Base-by-base conservation (phyloP, 139 green algal genomes). In the Mesotaenium endlicherianum region DNA sequence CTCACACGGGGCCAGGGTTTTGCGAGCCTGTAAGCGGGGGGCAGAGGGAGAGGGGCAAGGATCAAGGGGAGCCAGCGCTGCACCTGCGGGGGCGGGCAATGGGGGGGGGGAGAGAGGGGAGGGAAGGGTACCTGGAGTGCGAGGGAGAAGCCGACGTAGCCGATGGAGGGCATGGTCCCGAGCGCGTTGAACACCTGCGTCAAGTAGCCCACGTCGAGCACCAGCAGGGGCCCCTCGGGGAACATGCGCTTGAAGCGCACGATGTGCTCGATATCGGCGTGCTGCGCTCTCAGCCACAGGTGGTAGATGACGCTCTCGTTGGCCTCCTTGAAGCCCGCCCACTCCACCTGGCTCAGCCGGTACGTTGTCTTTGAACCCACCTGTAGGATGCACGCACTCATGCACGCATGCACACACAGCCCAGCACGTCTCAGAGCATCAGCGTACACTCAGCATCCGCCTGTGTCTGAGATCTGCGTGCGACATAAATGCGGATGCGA, bases 281-380 rank as follows among this genome's bases (percentile, higher is more conserved):
- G 71, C 40, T 38, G 38, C 0, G 40, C 42, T 50, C 75, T 55
- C 41, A 82, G n/a, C 42, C 50, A 80, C 31, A 84, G 64, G 47
- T 79, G 30, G 47, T 84, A 76, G 26, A 84, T 49, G 17, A 84
- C 77, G 1, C 53, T 84, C 47, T 77, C 77, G 36, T 84, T 84
- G 53, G 14, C 36, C 68, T 84, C 77, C 6, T 78, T 59, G 47
- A 84, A 84, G 3, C 77, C 77, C 2, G 77, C 77, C 44, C 38
- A 79, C 34, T 84, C 57, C 8, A 26, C 38, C 5, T 79, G 47
- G 31, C 36, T 84, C 40, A 84, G 36, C 31, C 77, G 34, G 0
- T 58, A 3, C 41, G 55, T 83, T 34, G 76, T 83, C 44, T 75
- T 55, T 20, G 5, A 59, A 26, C 57, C 57, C 44, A 77, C 77